A percentile compares a stretch with the other conserved stretches of the same genome.
Evolutionary conservation across 805 yeast species (phyloP).

Genomic region (Lipomyces yamanashiensis): DNA sequence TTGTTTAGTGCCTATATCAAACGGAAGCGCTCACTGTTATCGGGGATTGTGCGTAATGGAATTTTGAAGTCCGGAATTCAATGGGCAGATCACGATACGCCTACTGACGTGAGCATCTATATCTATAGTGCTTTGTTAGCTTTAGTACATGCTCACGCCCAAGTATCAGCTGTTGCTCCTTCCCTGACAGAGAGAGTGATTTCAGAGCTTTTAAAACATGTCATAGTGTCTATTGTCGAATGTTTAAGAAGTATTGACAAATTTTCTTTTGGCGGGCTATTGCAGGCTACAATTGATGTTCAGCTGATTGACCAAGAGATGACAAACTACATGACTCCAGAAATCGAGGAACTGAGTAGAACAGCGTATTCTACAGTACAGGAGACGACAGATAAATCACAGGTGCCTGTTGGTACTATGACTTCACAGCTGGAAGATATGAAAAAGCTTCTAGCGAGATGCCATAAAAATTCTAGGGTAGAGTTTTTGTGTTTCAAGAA

Average conservation of each 20-base stretch:
- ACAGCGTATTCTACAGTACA: constrained; percentile 33
- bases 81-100: constrained; percentile 49
- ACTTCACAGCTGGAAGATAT: constrained; percentile 32
- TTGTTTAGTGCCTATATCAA: constrained; percentile 60
- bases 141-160: constrained; percentile 58
- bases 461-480: constrained; percentile 30
- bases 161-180: constrained; percentile 55
- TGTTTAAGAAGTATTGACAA: constrained; percentile 52
- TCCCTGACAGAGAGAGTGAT: constrained; percentile 53
- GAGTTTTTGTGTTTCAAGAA: constrained; percentile 33
- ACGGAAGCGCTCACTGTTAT: constrained; percentile 52
- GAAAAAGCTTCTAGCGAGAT: constrained; percentile 27
- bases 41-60: constrained; percentile 50
- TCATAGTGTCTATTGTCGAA: constrained; percentile 47
- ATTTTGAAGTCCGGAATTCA: constrained; percentile 46
- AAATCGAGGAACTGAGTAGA: constrained; percentile 25
- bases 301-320: constrained; percentile 51
- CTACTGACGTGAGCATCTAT: constrained; percentile 52
- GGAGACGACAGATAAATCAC: constrained; percentile 28
- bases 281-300: constrained; percentile 59
- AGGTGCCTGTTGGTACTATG: constrained; percentile 28
- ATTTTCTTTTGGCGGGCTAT: constrained; percentile 54
- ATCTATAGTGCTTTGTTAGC: constrained; percentile 56
- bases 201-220: constrained; percentile 52
- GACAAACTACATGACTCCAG: constrained; percentile 25